A percentile compares a stretch with the other conserved stretches of the same genome.
Evolutionary conservation across 768 basidiomycete species (phyloP).

Genomic region (Phlebiopsis flavidoalba): DNA sequence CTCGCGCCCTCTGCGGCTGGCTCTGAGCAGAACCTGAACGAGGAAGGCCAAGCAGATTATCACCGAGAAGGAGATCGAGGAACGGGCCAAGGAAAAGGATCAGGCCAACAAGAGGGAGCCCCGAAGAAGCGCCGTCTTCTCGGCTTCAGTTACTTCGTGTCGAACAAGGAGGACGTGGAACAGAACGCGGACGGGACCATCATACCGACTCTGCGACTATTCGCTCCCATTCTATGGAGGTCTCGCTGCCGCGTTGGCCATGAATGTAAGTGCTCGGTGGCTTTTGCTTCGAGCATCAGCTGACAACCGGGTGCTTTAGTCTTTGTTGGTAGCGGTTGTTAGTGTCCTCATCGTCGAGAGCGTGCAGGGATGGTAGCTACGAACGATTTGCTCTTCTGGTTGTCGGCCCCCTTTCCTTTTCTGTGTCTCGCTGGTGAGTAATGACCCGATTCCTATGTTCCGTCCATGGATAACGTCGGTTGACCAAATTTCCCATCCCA

Average conservation of each 20-base stretch:
- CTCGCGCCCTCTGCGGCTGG: conserved; percentile 40
- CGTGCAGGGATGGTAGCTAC: conserved; percentile 57
- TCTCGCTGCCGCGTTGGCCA: conserved; percentile 56
- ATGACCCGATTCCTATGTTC: neutral
- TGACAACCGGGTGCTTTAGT: conserved; percentile 34
- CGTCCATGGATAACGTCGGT: neutral
- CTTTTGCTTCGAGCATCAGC: neutral
- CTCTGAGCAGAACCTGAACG: conserved; percentile 46
- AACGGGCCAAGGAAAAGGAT: conserved; percentile 11
- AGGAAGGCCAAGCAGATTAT: conserved; percentile 31
- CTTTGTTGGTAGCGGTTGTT: conserved; percentile 62
- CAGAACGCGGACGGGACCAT: conserved; percentile 33
- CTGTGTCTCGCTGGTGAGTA: conserved; percentile 67
- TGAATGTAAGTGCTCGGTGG: conserved; percentile 45
- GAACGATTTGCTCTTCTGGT: conserved; percentile 61
- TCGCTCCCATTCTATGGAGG: conserved; percentile 73
- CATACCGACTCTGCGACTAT: conserved; percentile 39
- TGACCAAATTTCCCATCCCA: neutral
- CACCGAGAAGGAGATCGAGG: conserved; percentile 17
- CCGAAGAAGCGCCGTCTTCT: conserved; percentile 15
- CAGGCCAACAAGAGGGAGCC: conserved; percentile 16
- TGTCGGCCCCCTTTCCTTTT: conserved; percentile 66
- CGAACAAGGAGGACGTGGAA: conserved; percentile 43
- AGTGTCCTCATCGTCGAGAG: conserved; percentile 60
- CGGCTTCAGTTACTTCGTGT: conserved; percentile 22